Evolutionary conservation across 441 rosid genomes (phyloP).

Genomic region (Eutrema salsugineum): DNA sequence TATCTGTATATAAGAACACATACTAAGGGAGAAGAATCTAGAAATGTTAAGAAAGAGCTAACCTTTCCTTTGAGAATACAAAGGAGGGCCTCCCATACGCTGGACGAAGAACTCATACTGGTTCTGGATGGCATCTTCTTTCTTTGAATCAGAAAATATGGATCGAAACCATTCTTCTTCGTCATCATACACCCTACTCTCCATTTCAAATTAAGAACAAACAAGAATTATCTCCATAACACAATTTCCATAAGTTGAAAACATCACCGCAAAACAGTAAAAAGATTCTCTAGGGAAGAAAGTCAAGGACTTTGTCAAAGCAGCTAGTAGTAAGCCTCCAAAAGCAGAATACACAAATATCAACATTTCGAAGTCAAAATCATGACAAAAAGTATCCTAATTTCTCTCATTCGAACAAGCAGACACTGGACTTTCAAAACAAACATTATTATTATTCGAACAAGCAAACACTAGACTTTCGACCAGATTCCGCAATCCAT

Average conservation of each 20-base stretch:
- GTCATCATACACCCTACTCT: slow-evolving; percentile 72
- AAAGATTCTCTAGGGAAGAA: background rate
- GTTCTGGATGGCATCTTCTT: slow-evolving; percentile 87
- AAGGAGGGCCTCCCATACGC: slow-evolving; percentile 93
- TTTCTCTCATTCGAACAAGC: too few species aligned
- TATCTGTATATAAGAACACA: background rate
- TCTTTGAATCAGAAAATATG: slow-evolving; percentile 65
- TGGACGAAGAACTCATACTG: slow-evolving; percentile 92
- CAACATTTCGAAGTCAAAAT: background rate
- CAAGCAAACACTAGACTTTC: too few species aligned
- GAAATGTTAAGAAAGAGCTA: background rate
- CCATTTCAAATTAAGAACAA: background rate
- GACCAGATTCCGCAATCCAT: too few species aligned
- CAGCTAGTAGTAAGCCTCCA: background rate
- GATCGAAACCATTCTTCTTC: slow-evolving; percentile 86
- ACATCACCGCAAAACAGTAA: background rate
- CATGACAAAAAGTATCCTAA: background rate
- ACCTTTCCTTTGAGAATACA: slow-evolving; percentile 92
- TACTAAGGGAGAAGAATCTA: background rate
- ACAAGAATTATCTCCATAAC: background rate
- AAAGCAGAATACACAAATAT: background rate
- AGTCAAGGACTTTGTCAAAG: background rate
- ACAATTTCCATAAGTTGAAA: background rate
- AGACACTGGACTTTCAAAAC: too few species aligned
- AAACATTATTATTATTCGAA: too few species aligned